A percentile compares a stretch with the other conserved stretches of the same genome.
Conservation (phyloP, 2,329 filamentous ascomycete species). For the Hypoxylon sp. region DNA sequence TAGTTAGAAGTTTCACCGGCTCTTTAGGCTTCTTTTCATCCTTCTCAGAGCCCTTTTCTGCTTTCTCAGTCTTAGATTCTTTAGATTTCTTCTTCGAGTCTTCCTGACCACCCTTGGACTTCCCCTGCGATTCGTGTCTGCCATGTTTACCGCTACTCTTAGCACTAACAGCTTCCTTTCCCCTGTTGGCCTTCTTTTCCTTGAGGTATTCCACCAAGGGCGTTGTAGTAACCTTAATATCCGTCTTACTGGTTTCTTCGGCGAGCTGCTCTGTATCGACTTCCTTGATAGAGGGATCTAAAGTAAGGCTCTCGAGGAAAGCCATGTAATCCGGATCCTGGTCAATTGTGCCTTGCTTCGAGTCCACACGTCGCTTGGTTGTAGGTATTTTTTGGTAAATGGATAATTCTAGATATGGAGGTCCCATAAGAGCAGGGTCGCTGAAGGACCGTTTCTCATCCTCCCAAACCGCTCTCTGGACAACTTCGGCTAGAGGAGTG, state of each 20-base stretch:
- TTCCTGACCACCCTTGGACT: conserved; percentile 57
- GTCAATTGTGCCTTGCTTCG: conserved; percentile 92
- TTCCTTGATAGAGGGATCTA: conserved; percentile 63
- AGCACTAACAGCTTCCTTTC: conserved; percentile 63
- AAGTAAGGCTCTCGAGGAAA: conserved; percentile 87
- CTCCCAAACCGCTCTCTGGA: conserved; percentile 76
- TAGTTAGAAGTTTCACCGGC: conserved; percentile 69
- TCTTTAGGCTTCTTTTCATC: conserved; percentile 66
- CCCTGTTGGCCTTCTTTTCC: conserved; percentile 86
- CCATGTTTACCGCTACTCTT: conserved; percentile 66
- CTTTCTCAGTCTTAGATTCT: conserved; percentile 69
- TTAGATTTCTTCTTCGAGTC: conserved; percentile 65
- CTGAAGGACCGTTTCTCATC: conserved; percentile 82
- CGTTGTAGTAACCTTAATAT: conserved; percentile 76
- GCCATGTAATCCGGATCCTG: conserved; percentile 95
- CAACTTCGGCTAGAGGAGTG: conserved; percentile 70
- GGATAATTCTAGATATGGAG: conserved; percentile 82
- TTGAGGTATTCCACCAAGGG: conserved; percentile 89
- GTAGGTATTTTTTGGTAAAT: conserved; percentile 84
- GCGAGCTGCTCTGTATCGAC: conserved; percentile 56
- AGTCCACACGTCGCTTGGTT: conserved; percentile 78
- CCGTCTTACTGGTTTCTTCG: conserved; percentile 59
- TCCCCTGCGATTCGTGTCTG: conserved; percentile 62
- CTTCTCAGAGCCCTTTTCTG: conserved; percentile 67
- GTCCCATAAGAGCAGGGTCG: conserved; percentile 77